Conservation (phyloP, 2,329 filamentous ascomycete species). For the Grosmannia serpens region DNA sequence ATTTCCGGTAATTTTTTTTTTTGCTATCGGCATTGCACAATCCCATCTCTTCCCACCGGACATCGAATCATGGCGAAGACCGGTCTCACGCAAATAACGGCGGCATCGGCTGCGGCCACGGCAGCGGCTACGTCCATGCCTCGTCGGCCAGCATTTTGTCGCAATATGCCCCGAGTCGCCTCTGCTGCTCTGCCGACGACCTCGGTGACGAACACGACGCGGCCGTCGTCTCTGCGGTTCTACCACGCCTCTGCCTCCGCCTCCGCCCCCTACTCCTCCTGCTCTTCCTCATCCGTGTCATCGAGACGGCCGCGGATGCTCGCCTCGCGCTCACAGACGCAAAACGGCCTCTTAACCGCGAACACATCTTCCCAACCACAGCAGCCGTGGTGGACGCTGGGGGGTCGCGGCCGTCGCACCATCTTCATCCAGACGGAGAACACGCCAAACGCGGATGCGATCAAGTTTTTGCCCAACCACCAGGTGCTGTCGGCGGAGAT, state of each 20-base stretch:
- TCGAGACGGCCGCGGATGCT: conserved; percentile 16
- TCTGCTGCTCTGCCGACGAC: conserved; percentile 5
- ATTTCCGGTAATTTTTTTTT: not conserved
- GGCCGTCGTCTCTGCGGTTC: not conserved
- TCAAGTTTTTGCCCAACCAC: conserved; percentile 93
- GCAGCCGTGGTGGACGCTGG: conserved; percentile 12
- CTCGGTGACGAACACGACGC: not conserved
- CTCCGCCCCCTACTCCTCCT: not conserved
- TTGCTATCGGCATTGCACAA: not conserved
- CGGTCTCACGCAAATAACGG: conserved; percentile 12
- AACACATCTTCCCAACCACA: conserved; percentile 16
- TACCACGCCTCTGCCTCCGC: conserved; percentile 6
- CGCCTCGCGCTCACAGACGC: not conserved
- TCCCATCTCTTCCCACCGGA: not conserved
- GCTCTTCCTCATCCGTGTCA: not conserved
- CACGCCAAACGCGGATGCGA: conserved; percentile 87
- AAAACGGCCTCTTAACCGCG: conserved; percentile 8
- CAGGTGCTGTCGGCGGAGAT: conserved; percentile 67
- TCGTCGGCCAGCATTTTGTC: conserved; percentile 11
- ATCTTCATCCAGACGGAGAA: conserved; percentile 98
- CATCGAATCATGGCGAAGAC: conserved; percentile 15
- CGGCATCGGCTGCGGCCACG: conserved; percentile 9
- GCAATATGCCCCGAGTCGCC: conserved; percentile 6
- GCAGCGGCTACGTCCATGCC: conserved; percentile 4
- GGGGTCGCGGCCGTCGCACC: conserved; percentile 40